phyloP scores from a whole-genome alignment of 1,284 basidiomycete species.

The Fomitopsis schrenkii region DNA sequence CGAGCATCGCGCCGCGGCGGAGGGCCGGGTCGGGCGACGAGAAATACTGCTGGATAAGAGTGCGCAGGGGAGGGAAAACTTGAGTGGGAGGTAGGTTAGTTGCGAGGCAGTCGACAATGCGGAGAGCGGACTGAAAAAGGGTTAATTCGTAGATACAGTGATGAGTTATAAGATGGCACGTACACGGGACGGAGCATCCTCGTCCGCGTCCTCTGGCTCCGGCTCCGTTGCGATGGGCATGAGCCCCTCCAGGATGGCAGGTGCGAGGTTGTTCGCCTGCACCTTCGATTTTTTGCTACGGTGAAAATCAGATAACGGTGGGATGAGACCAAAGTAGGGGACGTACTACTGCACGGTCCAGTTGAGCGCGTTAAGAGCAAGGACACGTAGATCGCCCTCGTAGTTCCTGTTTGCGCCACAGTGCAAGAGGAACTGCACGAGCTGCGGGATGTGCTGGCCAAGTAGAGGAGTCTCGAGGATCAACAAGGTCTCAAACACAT shows the following conservation, averaged over 20 bases:
- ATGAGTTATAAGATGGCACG: constrained; percentile 23
- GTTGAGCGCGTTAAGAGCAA: constrained; percentile 91
- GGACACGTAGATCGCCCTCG: constrained; percentile 82
- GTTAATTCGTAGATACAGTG: constrained; percentile 6
- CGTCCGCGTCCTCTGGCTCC: constrained; percentile 85
- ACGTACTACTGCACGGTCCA: constrained; percentile 92
- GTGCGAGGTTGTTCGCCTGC: constrained; percentile 83
- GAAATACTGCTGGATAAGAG: constrained; percentile 82
- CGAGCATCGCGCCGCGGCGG: constrained; percentile 94
- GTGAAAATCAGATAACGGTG: constrained; percentile 3
- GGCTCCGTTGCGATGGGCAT: constrained; percentile 94
- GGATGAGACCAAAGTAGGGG: neutral
- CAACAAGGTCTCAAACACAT: constrained; percentile 93
- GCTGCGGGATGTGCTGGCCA: constrained; percentile 83
- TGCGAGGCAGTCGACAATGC: constrained; percentile 92
- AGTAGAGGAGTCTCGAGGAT: constrained; percentile 94
- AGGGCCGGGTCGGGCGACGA: constrained; percentile 70
- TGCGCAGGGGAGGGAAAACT: constrained; percentile 92
- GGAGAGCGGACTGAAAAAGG: constrained; percentile 73
- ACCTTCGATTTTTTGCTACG: constrained; percentile 96
- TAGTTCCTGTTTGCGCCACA: constrained; percentile 81
- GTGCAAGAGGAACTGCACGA: constrained; percentile 87
- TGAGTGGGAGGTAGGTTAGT: constrained; percentile 93
- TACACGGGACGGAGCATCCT: constrained; percentile 89
- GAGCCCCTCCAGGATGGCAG: constrained; percentile 85